Evolutionary conservation across 2,329 filamentous ascomycete species (phyloP).

Genomic region (Chaetomium strumarium): DNA sequence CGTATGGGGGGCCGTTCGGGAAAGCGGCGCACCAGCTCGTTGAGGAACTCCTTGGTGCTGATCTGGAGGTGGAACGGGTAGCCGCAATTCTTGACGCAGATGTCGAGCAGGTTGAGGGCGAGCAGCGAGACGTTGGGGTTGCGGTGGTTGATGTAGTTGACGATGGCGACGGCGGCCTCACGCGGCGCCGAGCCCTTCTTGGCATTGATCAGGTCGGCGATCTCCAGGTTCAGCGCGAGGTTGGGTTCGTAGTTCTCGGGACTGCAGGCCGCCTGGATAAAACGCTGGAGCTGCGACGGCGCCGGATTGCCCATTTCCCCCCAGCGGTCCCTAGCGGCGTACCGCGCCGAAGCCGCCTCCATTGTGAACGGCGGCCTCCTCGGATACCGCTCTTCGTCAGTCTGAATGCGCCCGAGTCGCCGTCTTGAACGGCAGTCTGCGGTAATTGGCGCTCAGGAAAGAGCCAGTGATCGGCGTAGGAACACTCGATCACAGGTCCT

Average conservation of each 20-base stretch:
- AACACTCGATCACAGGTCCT: neutral
- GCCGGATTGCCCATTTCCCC: slow-evolving; percentile 71
- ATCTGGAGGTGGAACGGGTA: slow-evolving; percentile 99
- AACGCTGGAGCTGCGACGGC: slow-evolving; percentile 84
- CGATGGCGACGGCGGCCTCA: slow-evolving; percentile 88
- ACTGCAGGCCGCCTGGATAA: slow-evolving; percentile 93
- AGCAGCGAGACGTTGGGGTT: slow-evolving; percentile 93
- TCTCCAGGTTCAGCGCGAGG: slow-evolving; percentile 91
- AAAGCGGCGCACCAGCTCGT: slow-evolving; percentile 93
- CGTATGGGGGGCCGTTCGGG: slow-evolving; percentile 88
- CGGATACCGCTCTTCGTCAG: neutral
- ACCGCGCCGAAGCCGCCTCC: slow-evolving; percentile 94
- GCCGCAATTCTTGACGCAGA: slow-evolving; percentile 99
- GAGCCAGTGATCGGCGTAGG: neutral
- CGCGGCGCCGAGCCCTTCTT: slow-evolving; percentile 95
- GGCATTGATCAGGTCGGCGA: slow-evolving; percentile 90
- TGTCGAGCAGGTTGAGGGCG: slow-evolving; percentile 87
- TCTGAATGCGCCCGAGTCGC: neutral
- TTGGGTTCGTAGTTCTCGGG: slow-evolving; percentile 98
- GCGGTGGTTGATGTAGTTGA: slow-evolving; percentile 91
- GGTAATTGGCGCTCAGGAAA: neutral
- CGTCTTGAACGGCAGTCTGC: neutral
- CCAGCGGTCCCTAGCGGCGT: slow-evolving; percentile 92
- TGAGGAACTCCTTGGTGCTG: slow-evolving; percentile 97
- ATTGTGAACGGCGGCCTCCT: slow-evolving; percentile 39